Conservation (phyloP, 768 basidiomycete genomes). For the Russula griseocarnosa region DNA sequence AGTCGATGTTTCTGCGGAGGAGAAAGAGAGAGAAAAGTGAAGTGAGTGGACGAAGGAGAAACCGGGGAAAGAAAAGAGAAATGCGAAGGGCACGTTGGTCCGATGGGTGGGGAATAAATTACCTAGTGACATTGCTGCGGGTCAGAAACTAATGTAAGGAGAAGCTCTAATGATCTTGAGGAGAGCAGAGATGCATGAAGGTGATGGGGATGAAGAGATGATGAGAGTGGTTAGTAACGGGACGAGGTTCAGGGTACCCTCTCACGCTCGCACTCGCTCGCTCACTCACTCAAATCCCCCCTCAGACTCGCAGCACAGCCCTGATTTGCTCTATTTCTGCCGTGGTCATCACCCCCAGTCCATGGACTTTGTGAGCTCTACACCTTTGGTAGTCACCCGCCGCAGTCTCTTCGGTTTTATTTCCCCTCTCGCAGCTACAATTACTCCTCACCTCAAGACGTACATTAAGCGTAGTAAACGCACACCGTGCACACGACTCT, state of each 20-base stretch:
- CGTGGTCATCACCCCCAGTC: background rate
- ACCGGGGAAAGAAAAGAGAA: slow-evolving; percentile 11
- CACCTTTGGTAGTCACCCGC: slow-evolving; percentile 3
- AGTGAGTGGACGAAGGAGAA: slow-evolving; percentile 8
- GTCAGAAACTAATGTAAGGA: background rate
- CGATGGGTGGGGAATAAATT: background rate
- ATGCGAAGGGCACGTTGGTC: background rate
- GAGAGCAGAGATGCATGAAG: slow-evolving; percentile 6
- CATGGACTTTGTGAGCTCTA: background rate
- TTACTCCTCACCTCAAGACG: background rate
- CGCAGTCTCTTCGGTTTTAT: background rate
- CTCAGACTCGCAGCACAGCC: background rate
- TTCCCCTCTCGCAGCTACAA: background rate
- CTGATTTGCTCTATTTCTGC: background rate
- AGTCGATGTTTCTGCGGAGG: slow-evolving; percentile 19
- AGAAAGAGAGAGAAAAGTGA: background rate
- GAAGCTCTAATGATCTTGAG: slow-evolving; percentile 4
- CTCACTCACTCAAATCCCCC: background rate
- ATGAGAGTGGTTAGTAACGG: slow-evolving; percentile 5
- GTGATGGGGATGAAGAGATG: background rate
- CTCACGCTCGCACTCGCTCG: background rate
- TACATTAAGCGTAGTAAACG: background rate
- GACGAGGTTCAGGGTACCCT: slow-evolving; percentile 21
- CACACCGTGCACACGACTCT: background rate
- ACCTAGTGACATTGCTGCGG: slow-evolving; percentile 26